A percentile compares a stretch with the other conserved stretches of the same genome.
phyloP scores from a whole-genome alignment of 441 rosid genomes.

The Mallotus japonicus region DNA sequence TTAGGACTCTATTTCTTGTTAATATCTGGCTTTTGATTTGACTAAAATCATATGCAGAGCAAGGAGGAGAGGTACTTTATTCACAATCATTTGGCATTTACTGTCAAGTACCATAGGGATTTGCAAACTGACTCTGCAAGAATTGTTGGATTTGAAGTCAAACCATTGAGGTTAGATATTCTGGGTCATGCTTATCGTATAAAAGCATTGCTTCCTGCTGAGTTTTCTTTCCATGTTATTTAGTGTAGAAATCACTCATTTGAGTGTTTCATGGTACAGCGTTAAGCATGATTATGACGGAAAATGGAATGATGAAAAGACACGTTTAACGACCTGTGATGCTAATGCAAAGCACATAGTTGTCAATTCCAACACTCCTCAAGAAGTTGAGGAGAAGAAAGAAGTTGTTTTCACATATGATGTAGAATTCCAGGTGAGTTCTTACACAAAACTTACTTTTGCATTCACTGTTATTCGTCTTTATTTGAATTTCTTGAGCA shows the following conservation, averaged over 20 bases:
- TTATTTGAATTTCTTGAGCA: neutral
- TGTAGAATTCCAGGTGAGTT: slow-evolving; percentile 73
- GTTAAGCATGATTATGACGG: slow-evolving; percentile 83
- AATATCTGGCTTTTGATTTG: slow-evolving; percentile 14
- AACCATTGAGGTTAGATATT: slow-evolving; percentile 69
- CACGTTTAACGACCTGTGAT: slow-evolving; percentile 76
- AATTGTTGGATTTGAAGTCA: slow-evolving; percentile 92
- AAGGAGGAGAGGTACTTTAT: slow-evolving; percentile 82
- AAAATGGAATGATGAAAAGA: slow-evolving; percentile 60
- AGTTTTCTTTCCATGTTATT: slow-evolving; percentile 2
- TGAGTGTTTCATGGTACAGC: slow-evolving; percentile 37
- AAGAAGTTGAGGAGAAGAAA: slow-evolving; percentile 74
- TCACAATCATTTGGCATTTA: slow-evolving; percentile 77
- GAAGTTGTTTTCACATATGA: slow-evolving; percentile 87
- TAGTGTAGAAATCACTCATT: slow-evolving; percentile 11
- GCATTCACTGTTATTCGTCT: neutral
- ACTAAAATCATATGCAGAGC: slow-evolving; percentile 45
- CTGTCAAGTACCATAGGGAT: slow-evolving; percentile 77
- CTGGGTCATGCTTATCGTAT: neutral
- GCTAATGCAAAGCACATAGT: slow-evolving; percentile 77
- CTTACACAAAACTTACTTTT: neutral
- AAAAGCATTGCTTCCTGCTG: neutral
- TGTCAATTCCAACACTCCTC: slow-evolving; percentile 75
- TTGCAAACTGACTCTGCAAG: slow-evolving; percentile 55
- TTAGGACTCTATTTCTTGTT: slow-evolving; percentile 6